A percentile compares a stretch with the other conserved stretches of the same genome.
Evolutionary conservation across 1,284 basidiomycete species (phyloP).

Genomic region (Kalmanozyma brasiliensis): DNA sequence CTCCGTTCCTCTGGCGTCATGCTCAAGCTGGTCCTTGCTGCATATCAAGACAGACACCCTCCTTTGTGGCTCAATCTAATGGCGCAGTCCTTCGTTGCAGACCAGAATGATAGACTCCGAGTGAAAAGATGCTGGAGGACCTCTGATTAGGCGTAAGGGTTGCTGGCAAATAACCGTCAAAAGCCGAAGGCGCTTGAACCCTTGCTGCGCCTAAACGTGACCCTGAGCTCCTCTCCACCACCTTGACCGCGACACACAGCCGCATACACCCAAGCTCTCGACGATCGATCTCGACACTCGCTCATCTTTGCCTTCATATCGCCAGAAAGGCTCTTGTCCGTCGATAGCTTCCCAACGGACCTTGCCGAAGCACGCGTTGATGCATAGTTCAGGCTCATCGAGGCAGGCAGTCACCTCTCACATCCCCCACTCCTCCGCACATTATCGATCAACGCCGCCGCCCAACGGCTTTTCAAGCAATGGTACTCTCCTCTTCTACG

Average conservation of each 20-base stretch:
- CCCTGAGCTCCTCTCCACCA: slow-evolving; percentile 2
- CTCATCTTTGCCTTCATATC: not conserved
- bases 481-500: slow-evolving; percentile 21
- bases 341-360: not conserved
- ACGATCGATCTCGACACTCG: not conserved
- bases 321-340: slow-evolving; percentile 30
- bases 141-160: too few relatives aligned
- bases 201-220: not conserved
- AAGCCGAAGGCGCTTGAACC: slow-evolving; percentile 37
- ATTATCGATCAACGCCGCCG: not conserved
- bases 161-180: slow-evolving; percentile 28
- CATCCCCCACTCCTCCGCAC: not conserved
- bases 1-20: not conserved
- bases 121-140: too few relatives aligned
- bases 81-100: too few relatives aligned
- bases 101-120: too few relatives aligned
- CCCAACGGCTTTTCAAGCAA: slow-evolving; percentile 15
- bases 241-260: slow-evolving; percentile 13
- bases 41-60: too few relatives aligned
- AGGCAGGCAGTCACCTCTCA: not conserved
- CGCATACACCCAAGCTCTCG: slow-evolving; percentile 5
- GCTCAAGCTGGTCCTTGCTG: too few relatives aligned
- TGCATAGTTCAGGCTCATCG: slow-evolving; percentile 4
- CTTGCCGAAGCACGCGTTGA: slow-evolving; percentile 1
- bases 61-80: too few relatives aligned